Evolutionary conservation across 345 rosid genomes (phyloP), one percentile per base, ranked within the genome.

Genomic region (Eucalyptus leucophloia): DNA sequence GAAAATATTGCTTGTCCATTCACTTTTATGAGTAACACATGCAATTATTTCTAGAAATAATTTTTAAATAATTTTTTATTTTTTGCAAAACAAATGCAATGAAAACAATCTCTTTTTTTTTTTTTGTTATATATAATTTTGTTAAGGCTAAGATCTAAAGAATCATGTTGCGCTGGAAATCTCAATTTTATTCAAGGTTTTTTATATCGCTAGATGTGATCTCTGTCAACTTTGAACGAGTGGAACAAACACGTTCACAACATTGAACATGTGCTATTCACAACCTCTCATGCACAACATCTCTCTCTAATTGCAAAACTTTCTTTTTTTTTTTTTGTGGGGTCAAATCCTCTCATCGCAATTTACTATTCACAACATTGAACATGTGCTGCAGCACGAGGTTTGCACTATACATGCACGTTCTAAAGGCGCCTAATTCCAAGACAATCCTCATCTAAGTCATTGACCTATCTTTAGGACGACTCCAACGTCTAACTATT

Each of bases 291-390:
- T n/a, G n/a, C n/a, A n/a, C n/a, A n/a, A n/a, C n/a, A n/a, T n/a
- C n/a, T 65, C 21, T 15, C 37, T 65, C 19, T 7, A n/a, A 65
- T 65, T 65, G 77, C 77, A n/a, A 65, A 30, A n/a, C 19, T n/a
- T 12, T 30, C n/a, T 14, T 13, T 7, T 13, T 13, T 62, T 3
- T 60, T 14, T 5, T 2, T 1, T 1, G 67, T 3, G 4, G 19
- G 8, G 37, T n/a, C 37, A 65, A 65, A 30, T 60, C 44, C 82
- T 72, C 14, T 19, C 6, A 19, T 37, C 12, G 26, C 45, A 21
- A 72, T 37, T 37, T 18, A 67, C 12, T 67, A 67, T 32, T 67
- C 40, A 67, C 80, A 67, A 67, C 6, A 16, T 15, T n/a, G 37
- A 65, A 65, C 77, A 69, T 34, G 81, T 32, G 81, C 42, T 34